Base-by-base conservation (phyloP, 192 early-diverging fungal species). In the Coemansia sp. region DNA sequence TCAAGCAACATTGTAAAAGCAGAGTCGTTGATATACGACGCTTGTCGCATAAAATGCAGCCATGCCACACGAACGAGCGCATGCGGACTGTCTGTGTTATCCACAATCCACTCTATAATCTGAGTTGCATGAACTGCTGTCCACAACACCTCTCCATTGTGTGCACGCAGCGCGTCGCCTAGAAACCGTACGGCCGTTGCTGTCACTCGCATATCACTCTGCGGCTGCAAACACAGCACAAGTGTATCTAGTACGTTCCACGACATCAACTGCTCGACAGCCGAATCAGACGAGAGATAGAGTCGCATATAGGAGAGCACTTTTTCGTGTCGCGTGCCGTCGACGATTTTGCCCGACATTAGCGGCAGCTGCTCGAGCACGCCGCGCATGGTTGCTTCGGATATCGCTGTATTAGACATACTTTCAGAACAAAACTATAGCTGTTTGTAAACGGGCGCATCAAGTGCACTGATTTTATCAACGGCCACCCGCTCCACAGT, bases 311-410 rank as follows among this genome's bases (percentile, higher is more conserved):
- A 87, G 0, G 89, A 86, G 22, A 92, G 81, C 11, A 92, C 85
- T 69, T 89, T 89, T 70, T 92, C 90, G 70, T 92, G 86, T 14
- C 88, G 73, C 3, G 90, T 87, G 52, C 89, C 90, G 66, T 92
- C 90, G 10, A 90, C 86, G 53, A 92, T 90, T 21, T 84, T 78
- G 25, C 72, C 82, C 2, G 89, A 89, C 88, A 90, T 90, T 11
- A 45, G 65, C 10, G 88, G 87, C 60, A 92, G 58, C 32, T 83
- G 85, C 29, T 68, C 65, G n/a, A 90, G 69, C 45, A 90, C 79
- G 23, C 70, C 73, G 6, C 22, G 73, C 79, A 82, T 76, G 9
- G 52, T 64, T 61, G 15, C 65, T 32, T 63, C 55, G 24, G 67
- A 72, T 45, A 82, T 76, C 4, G 70, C 51, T 2, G 69, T 82